Conservation (phyloP, 1,284 basidiomycete genomes). For the Coniferiporia sulphurascens region DNA sequence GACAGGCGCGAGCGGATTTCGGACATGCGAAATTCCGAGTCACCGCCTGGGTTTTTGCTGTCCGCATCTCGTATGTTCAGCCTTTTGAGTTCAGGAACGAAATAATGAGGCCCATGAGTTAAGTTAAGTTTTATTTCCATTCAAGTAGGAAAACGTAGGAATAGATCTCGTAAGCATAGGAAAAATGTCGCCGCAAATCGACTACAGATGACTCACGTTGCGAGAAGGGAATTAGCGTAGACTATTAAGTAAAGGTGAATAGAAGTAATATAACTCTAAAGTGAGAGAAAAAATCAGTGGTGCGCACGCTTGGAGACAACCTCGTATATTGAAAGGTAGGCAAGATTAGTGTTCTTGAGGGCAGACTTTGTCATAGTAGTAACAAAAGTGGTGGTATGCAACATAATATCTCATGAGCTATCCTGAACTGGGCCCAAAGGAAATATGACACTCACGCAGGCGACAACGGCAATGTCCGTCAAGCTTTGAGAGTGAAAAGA, state of each 20-base stretch:
- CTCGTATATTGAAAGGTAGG: not conserved
- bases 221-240: conserved; percentile 1
- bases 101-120: not conserved
- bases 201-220: not conserved
- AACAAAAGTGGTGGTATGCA: not conserved
- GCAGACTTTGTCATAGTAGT: not conserved
- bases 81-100: not conserved
- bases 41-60: not conserved
- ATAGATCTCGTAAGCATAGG: too few species aligned
- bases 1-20: not conserved
- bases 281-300: not conserved
- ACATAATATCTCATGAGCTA: too few species aligned
- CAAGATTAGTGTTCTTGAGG: not conserved
- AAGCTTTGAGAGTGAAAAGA: not conserved
- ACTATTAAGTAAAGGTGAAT: not conserved
- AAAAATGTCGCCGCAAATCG: too few species aligned
- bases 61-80: not conserved
- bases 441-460: not conserved
- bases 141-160: too few species aligned
- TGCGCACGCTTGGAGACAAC: not conserved
- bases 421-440: not conserved
- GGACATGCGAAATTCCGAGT: not conserved
- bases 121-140: too few species aligned
- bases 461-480: not conserved
- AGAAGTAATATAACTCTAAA: too few species aligned